A percentile compares a stretch with the other conserved stretches of the same genome.
phyloP scores from a whole-genome alignment of 768 basidiomycete species.

The Russula sp. region DNA sequence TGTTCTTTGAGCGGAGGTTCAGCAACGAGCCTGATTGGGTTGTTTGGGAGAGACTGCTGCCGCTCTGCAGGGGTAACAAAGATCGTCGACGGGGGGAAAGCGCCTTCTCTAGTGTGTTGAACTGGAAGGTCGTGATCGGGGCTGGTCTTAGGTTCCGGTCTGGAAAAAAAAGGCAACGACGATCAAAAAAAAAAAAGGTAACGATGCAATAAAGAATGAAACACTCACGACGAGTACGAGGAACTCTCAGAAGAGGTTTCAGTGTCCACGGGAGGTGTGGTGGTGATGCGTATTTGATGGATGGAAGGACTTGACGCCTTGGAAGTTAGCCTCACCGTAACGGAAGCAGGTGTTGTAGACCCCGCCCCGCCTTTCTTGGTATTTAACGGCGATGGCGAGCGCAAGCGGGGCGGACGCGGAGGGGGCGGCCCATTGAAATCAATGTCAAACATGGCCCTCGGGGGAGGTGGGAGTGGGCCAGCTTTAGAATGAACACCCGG shows the following conservation, averaged over 20 bases:
- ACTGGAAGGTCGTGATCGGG: conserved; percentile 2
- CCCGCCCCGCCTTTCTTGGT: conserved; percentile 33
- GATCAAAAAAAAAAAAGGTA: background rate
- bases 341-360: conserved; percentile 25
- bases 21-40: conserved; percentile 6
- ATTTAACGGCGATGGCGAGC: conserved; percentile 41
- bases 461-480: conserved; percentile 67
- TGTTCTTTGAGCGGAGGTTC: conserved; percentile 14
- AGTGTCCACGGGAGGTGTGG: background rate
- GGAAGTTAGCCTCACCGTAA: conserved; percentile 43
- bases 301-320: conserved; percentile 17
- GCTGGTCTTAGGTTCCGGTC: background rate
- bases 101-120: conserved; percentile 49
- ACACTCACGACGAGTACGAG: conserved; percentile 8
- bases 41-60: background rate
- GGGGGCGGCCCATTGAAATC: conserved; percentile 43
- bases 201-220: background rate
- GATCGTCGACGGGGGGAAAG: conserved; percentile 48
- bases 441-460: conserved; percentile 45
- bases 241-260: conserved; percentile 9
- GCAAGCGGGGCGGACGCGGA: conserved; percentile 57
- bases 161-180: background rate
- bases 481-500: conserved; percentile 66
- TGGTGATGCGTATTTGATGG: conserved; percentile 11
- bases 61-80: conserved; percentile 19